Percentiles rank a stretch among this genome's conserved stretches.
phyloP scores from a whole-genome alignment of 1,284 basidiomycete genomes.

The Ceratobasidium sp. region DNA sequence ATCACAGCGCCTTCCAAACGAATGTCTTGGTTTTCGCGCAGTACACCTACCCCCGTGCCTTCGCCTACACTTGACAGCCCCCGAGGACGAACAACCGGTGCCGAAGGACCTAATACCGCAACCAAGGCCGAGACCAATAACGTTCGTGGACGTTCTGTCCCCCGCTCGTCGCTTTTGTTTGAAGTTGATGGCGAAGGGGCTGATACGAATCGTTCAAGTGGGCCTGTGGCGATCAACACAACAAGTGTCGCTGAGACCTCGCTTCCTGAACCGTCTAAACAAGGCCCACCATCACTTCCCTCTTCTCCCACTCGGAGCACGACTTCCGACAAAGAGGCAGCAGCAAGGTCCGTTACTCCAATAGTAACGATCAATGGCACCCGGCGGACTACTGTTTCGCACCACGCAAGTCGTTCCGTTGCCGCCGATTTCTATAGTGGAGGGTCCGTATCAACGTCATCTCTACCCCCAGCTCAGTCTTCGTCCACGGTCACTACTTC shows the following conservation, averaged over 20 bases:
- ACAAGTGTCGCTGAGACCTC: neutral
- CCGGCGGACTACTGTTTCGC: slow-evolving; percentile 34
- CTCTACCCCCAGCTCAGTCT: slow-evolving; percentile 9
- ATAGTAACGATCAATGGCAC: slow-evolving; percentile 36
- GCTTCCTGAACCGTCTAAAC: neutral
- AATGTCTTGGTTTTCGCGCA: slow-evolving; percentile 44
- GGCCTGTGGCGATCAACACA: neutral
- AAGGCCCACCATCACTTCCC: neutral
- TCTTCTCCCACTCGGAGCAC: slow-evolving; percentile 6
- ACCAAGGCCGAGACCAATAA: neutral
- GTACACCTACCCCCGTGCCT: neutral
- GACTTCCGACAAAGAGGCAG: neutral
- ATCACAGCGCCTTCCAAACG: slow-evolving; percentile 20
- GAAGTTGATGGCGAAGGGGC: slow-evolving; percentile 9
- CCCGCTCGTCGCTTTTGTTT: slow-evolving; percentile 31
- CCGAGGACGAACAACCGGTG: slow-evolving; percentile 7
- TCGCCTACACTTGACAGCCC: slow-evolving; percentile 15
- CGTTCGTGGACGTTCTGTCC: slow-evolving; percentile 19
- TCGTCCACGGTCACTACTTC: neutral
- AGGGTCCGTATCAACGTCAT: slow-evolving; percentile 30
- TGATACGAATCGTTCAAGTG: neutral
- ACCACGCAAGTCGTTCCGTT: slow-evolving; percentile 30
- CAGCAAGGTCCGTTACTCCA: slow-evolving; percentile 17
- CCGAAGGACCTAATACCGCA: neutral
- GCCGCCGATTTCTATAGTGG: slow-evolving; percentile 39